Conservation (phyloP, 2,329 filamentous ascomycete species). For the Cordyceps militaris region DNA sequence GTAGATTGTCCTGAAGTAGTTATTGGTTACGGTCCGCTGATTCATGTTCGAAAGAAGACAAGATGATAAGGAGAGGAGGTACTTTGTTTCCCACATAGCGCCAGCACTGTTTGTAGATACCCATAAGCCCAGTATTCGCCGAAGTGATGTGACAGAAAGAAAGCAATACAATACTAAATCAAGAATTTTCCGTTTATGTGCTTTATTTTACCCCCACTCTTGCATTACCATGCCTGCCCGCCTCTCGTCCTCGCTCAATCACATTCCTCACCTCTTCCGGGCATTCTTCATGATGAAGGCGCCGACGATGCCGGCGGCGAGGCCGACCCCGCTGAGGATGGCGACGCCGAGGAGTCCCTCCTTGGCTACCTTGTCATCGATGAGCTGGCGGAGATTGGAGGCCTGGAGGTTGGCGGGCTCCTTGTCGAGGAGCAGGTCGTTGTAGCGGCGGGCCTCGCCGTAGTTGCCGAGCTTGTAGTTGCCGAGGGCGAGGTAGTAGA, state of each 20-base stretch:
- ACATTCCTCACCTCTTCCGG: conserved; percentile 42
- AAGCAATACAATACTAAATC: background rate
- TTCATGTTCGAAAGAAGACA: background rate
- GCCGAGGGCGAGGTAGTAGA: conserved; percentile 94
- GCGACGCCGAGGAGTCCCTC: conserved; percentile 92
- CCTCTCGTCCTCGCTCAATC: background rate
- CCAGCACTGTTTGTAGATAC: background rate
- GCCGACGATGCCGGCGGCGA: conserved; percentile 88
- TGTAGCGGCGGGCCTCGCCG: conserved; percentile 87
- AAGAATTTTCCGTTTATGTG: background rate
- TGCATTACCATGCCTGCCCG: background rate
- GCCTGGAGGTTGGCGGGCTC: conserved; percentile 91
- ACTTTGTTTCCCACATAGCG: background rate
- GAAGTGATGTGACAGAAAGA: background rate
- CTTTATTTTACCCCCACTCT: too few relatives aligned
- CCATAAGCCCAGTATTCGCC: conserved; percentile 2
- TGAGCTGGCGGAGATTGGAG: conserved; percentile 73
- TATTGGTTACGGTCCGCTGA: background rate
- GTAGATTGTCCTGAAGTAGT: background rate
- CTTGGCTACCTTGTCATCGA: conserved; percentile 93
- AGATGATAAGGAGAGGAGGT: background rate
- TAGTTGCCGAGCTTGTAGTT: conserved; percentile 99
- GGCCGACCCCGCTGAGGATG: conserved; percentile 86
- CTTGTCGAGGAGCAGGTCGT: conserved; percentile 83
- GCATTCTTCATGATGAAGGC: conserved; percentile 76